Percentiles rank a stretch among this genome's conserved stretches.
These are phyloP conservation scores for Meyerozyma smithsonii DNA, from an alignment of 1,139 yeast genomes.

Conservation along the genomic window DNA sequence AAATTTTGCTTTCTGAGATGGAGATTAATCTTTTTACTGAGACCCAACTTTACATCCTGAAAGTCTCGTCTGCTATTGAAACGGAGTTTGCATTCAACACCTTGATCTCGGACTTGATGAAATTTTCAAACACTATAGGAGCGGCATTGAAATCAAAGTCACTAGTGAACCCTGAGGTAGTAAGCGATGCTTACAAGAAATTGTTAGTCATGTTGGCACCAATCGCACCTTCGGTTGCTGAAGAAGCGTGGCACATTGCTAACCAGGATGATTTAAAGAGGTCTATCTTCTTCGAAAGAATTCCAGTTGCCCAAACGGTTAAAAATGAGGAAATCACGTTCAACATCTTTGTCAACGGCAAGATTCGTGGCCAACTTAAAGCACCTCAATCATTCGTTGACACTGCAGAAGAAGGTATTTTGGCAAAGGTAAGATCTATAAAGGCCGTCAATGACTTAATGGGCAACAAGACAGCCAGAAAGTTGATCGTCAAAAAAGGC, in stretches of 20 bases:
- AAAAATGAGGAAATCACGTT: slow-evolving; percentile 35
- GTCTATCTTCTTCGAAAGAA: slow-evolving; percentile 52
- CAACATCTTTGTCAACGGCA: slow-evolving; percentile 68
- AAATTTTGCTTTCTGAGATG: slow-evolving; percentile 25
- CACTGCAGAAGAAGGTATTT: slow-evolving; percentile 19
- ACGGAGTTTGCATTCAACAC: slow-evolving; percentile 69
- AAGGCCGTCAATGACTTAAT: slow-evolving; percentile 5
- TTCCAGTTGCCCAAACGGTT: slow-evolving; percentile 45
- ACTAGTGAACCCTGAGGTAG: slow-evolving; percentile 23
- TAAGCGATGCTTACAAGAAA: slow-evolving; percentile 42
- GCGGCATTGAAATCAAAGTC: slow-evolving; percentile 28
- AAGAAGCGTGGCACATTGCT: slow-evolving; percentile 72
- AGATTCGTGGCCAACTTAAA: slow-evolving; percentile 46
- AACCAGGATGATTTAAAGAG: slow-evolving; percentile 29
- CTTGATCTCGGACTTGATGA: slow-evolving; percentile 86
- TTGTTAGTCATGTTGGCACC: slow-evolving; percentile 63
- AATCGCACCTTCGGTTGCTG: slow-evolving; percentile 75
- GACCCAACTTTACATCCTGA: slow-evolving; percentile 43
- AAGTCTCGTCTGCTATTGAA: slow-evolving; percentile 57
- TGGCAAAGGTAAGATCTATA: slow-evolving; percentile 10
- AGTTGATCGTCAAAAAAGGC: slow-evolving; percentile 23
- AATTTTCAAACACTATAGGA: slow-evolving; percentile 56
- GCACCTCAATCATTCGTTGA: slow-evolving; percentile 30
- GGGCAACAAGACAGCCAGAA: slow-evolving; percentile 9
- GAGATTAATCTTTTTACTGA: slow-evolving; percentile 60